Base-by-base conservation (phyloP, 768 basidiomycete species). In the Lactarius trivialis region DNA sequence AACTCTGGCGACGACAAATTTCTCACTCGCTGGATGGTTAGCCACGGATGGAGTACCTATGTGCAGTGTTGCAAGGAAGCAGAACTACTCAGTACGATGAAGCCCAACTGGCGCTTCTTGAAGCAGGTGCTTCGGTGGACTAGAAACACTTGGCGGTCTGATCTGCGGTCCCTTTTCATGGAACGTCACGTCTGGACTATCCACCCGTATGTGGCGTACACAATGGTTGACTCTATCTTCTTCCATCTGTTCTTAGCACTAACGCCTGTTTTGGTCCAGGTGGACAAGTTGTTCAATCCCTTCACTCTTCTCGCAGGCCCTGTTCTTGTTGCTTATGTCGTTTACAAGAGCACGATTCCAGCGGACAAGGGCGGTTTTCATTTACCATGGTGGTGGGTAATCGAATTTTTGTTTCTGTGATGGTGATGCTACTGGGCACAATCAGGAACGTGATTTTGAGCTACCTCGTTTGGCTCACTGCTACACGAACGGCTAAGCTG, bases 1-100 rank as follows among this genome's bases (percentile, higher is more conserved):
- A 95, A 95, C 73, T 93, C 90, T 3, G 92, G 93, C 26, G 93
- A 94, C 75, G 91, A 93, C 79, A 93, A 96, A 74, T 96, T 93
- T 76, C 76, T 96, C 71, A 98, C 94, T 19, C 79, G 93, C 50
- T 96, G 94, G 93, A 93, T 95, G 91, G 93, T 96, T 63, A 86
- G 85, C 70, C 93, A 95, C 69, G 92, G 93, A 17, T 96, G 94
- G 93, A 88, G 81, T 72, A 95, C 92, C n/a, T 94, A 92, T 72
- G 90, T 95, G 34, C 91, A 93, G 71, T 84, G 82, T 71, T 93
- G 89, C 77, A 84, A 82, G 71, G 89, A 91, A 75, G 88, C 85
- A 15, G 93, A 95, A 75, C 77, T 95, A 15, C 76, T 93, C 63
- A 89, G 86, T 71, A 95, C 93, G 56, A 98, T 95, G 93, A 96